Evolutionary conservation across 2,329 filamentous ascomycete species (phyloP), one percentile per base, ranked within the genome.

Genomic region (Colletotrichum musicola): DNA sequence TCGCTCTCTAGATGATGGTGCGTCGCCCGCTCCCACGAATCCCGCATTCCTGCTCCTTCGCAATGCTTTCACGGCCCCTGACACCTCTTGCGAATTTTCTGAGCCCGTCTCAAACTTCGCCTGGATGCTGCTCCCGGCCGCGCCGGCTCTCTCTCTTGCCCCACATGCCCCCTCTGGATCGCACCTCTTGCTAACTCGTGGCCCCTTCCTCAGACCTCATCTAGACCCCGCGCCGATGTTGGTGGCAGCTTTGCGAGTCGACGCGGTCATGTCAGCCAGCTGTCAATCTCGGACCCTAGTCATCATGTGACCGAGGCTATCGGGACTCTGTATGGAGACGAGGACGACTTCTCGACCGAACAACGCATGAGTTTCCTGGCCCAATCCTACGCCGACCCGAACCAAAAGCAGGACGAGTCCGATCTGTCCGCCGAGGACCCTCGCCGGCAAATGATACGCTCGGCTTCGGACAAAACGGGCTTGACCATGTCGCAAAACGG

Each of bases 231-330:
- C 76, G 79, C 77, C 80, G 83, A 89, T 82, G 81, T 83, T 78
- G 84, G 86, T 78, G 83, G 81, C 76, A 88, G 82, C 79, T 88
- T 89, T 79, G 81, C 85, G 73, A 86, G 79, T 78, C 86, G 86
- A 79, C 87, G 87, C 76, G 87, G 87, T 72, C 87, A 89, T 79
- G 80, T 80, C 69, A 86, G 81, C 76, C 86, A 89, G 75, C 82
- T 89, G 58, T 90, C 88, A 64, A 89, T 97, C 79, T 96, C 93
- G 79, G 94, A 97, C 81, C 92, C 95, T 70, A 94, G 88, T 81
- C 94, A 97, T 82, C 95, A 97, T 88, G 93, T 97, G 78, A 97
- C 94, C 64, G 95, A 97, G 80, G 92, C 94, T 68, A 97, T 97
- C 80, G 93, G 93, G 60, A 94, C 94, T 75, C 88, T 97, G 81